Conservation (phyloP, 163 green algal genomes). For the Chloromonas sp. region DNA sequence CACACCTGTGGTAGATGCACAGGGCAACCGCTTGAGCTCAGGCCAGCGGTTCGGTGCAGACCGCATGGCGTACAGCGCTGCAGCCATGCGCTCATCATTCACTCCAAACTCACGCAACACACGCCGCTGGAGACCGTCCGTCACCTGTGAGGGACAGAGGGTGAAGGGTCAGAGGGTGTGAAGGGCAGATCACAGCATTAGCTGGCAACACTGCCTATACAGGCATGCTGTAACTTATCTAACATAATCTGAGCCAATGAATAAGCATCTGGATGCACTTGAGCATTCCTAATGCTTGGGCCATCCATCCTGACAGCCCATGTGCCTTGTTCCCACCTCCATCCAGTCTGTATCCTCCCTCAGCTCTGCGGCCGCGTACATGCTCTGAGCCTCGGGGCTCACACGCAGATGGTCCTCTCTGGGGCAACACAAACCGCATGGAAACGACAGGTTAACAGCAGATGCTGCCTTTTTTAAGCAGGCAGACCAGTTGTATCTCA, state of each 20-base stretch:
- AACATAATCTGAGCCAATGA: background rate
- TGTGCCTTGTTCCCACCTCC: background rate
- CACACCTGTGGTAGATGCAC: conserved; percentile 4
- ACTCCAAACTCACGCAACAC: background rate
- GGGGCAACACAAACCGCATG: too few species aligned
- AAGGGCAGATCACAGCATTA: background rate
- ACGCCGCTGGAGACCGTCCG: background rate
- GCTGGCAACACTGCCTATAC: background rate
- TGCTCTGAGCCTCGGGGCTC: background rate
- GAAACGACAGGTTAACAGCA: background rate
- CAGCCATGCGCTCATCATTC: background rate
- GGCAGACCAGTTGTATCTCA: too few species aligned
- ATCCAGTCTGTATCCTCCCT: conserved; percentile 4
- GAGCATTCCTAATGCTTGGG: background rate
- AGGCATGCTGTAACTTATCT: background rate
- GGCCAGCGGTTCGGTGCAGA: conserved; percentile 3
- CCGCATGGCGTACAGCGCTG: background rate
- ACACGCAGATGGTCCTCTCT: background rate
- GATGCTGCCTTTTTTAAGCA: background rate
- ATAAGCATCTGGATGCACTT: background rate
- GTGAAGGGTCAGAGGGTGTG: too few species aligned
- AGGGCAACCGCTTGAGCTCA: conserved; percentile 1
- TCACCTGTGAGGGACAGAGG: background rate
- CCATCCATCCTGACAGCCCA: background rate
- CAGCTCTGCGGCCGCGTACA: background rate